A percentile compares a stretch with the other conserved stretches of the same genome.
Evolutionary conservation across 805 yeast species (phyloP).

Genomic region (Maudiozyma bulderi): DNA sequence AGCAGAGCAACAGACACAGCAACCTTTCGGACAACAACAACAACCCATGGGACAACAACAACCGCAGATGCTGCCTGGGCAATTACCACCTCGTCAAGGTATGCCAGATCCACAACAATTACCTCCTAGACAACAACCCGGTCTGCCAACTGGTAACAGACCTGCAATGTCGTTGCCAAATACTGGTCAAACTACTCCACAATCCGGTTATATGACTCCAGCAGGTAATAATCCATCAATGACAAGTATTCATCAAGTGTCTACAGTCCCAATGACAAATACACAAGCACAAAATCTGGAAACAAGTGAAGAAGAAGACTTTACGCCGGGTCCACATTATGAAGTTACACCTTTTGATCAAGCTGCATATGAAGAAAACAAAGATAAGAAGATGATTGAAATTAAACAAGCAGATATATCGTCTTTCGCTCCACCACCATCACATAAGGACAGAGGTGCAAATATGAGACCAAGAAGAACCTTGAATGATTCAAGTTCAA

Average conservation of each 20-base stretch:
- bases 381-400: conserved; percentile 4
- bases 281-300: background rate
- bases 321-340: conserved; percentile 6
- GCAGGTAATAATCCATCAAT: background rate
- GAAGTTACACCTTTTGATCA: conserved; percentile 16
- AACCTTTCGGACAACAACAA: background rate
- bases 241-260: background rate
- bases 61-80: background rate
- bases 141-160: background rate
- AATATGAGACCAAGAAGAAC: background rate
- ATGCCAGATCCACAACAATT: background rate
- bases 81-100: background rate
- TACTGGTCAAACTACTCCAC: background rate
- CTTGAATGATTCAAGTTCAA: background rate
- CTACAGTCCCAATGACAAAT: conserved; percentile 3
- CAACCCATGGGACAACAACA: background rate
- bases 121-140: conserved; percentile 1
- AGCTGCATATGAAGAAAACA: conserved; percentile 9
- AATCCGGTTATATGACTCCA: background rate
- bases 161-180: background rate
- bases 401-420: conserved; percentile 12
- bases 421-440: conserved; percentile 24
- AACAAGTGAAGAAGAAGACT: background rate
- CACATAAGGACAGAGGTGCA: conserved; percentile 18
- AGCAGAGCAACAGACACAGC: background rate